Conservation (phyloP, 768 basidiomycete species). For the Kwoniella shandongensis region DNA sequence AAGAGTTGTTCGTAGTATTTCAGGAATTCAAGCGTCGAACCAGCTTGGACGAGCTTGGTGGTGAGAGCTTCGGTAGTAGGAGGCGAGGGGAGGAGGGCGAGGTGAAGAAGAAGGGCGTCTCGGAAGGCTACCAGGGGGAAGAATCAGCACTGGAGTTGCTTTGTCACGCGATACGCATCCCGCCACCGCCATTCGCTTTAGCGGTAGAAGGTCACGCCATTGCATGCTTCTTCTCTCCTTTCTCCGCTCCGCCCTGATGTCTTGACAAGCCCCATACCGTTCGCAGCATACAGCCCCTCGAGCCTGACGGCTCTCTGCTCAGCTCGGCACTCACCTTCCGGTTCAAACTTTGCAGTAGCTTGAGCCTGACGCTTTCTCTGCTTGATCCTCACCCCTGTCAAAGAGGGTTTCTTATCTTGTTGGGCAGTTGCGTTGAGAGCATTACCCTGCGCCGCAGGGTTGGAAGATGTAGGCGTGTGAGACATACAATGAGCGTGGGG, state of each 20-base stretch:
- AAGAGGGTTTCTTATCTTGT: slow-evolving; percentile 46
- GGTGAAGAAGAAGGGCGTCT: slow-evolving; percentile 50
- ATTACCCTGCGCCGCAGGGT: slow-evolving; percentile 39
- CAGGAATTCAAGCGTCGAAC: slow-evolving; percentile 86
- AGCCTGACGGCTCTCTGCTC: no score
- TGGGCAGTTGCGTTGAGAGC: slow-evolving; percentile 17
- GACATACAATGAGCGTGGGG: slow-evolving; percentile 41
- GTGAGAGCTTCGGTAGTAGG: slow-evolving; percentile 45
- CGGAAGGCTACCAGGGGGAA: slow-evolving; percentile 44
- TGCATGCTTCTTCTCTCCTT: no score
- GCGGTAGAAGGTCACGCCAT: no score
- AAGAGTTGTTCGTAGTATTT: slow-evolving; percentile 97
- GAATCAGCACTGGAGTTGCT: neutral
- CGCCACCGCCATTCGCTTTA: neutral
- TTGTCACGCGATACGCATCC: neutral
- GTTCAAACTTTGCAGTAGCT: slow-evolving; percentile 52
- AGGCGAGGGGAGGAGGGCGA: slow-evolving; percentile 45
- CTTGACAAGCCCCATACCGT: no score
- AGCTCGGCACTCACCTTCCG: slow-evolving; percentile 43
- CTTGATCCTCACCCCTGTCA: slow-evolving; percentile 52
- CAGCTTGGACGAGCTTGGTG: slow-evolving; percentile 74
- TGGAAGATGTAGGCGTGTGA: slow-evolving; percentile 43
- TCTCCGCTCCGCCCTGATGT: no score
- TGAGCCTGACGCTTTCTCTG: slow-evolving; percentile 52
- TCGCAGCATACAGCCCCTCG: no score